Percentiles rank a stretch among this genome's conserved stretches.
These are phyloP conservation scores for Nakazawaea wyomingensis DNA, from an alignment of 805 yeast genomes.

Conservation along the genomic window DNA sequence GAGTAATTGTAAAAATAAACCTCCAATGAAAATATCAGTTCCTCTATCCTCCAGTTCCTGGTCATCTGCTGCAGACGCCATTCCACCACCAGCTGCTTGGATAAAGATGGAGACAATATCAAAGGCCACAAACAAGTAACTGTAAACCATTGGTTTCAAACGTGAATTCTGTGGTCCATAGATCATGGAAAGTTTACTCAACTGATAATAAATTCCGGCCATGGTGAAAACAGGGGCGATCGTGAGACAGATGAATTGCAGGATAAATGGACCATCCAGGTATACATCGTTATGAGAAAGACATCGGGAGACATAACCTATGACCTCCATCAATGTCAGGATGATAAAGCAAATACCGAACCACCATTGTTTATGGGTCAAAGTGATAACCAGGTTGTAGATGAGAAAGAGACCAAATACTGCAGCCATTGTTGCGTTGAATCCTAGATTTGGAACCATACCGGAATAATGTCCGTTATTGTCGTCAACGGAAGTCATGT, in stretches of 20 bases:
- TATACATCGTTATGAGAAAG: conserved; percentile 34
- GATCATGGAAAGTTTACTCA: conserved; percentile 62
- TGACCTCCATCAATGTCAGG: conserved; percentile 55
- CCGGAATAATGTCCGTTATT: conserved; percentile 21
- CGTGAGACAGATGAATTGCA: conserved; percentile 66
- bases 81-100: conserved; percentile 77
- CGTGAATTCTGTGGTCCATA: conserved; percentile 51
- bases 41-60: conserved; percentile 33
- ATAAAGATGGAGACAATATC: conserved; percentile 60
- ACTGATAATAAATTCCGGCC: conserved; percentile 74
- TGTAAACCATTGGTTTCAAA: conserved; percentile 52
- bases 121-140: conserved; percentile 58
- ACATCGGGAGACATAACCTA: conserved; percentile 64
- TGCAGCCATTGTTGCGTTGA: conserved; percentile 52
- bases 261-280: conserved; percentile 38
- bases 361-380: conserved; percentile 57
- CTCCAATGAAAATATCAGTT: conserved; percentile 70
- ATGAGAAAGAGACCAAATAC: conserved; percentile 46
- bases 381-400: conserved; percentile 36
- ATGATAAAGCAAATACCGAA: conserved; percentile 50
- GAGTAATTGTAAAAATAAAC: conserved; percentile 70
- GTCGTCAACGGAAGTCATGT: background rate
- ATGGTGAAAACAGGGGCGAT: conserved; percentile 79
- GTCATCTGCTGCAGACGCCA: conserved; percentile 41
- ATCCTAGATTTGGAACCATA: conserved; percentile 46